Base-by-base conservation (phyloP, 176 grass and related monocot species). In the Cymbopogon citratus region DNA sequence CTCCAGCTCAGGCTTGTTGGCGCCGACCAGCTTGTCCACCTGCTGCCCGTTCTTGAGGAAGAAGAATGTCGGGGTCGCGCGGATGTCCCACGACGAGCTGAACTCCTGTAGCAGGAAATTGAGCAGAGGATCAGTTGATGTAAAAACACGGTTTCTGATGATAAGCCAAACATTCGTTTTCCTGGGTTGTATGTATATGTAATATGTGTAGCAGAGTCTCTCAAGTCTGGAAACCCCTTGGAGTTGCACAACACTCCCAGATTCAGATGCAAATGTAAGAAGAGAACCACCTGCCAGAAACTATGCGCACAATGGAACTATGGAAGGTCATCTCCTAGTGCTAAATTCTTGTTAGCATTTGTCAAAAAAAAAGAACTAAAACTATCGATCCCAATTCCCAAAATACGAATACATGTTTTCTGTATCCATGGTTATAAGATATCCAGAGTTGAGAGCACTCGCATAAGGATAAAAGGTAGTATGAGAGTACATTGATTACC, bases 1-100 rank as follows among this genome's bases (percentile, higher is more conserved):
- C 76, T 98, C 95, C 1, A 95, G 84, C 79, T 93, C 95, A 5
- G 95, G 92, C 78, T 52, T 98, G 79, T 98, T 98, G 40, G 95
- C 95, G 0, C 95, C 92, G 0, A 98, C 86, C 13, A 98, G 95
- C 72, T 92, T 98, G 89, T 98, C 95, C 16, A 95, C 31, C 63
- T 91, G 95, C 88, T 95, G 68, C 13, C 82, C 88, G 29, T 98
- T 94, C 68, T 98, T 98, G 3, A 98, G 71, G 79, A 98, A 98
- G 71, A 95, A 89, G 85, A 98, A 98, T 9, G 92, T 95, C 6
- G 95, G 95, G 40, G 95, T 98, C 28, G 92, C 95, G 3, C 75
- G 90, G 72, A 98, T 89, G 74, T 98, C 95, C 92, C 88, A 98
- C 64, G 92, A 91, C 52, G 92, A 89, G 28, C 95, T 98, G 18